Base-by-base conservation (phyloP, 139 green algal species). In the Dunaliella primolecta region DNA sequence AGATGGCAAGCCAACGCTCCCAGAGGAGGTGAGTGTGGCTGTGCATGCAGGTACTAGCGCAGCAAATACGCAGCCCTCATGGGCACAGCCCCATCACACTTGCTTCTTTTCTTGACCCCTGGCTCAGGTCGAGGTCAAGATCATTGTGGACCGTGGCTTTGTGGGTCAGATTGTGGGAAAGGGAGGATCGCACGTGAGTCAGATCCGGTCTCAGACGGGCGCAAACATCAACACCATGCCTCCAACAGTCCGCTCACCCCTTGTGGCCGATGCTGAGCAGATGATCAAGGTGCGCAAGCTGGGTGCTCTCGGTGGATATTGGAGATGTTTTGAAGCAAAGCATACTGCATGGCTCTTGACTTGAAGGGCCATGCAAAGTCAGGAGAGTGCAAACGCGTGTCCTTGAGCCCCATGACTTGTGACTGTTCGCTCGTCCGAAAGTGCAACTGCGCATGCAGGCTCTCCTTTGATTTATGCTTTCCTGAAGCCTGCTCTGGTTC, bases 71-170 rank as follows among this genome's bases (percentile, higher is more conserved):
- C 75, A 34, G 24, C 25, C 64, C 30, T 36, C 29, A 80, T 20
- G 74, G 78, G 35, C 27, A 84, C 78, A 55, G 3, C 78, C 32
- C n/a, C 23, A 11, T 34, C 74, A 34, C 29, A 21, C 7, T 11
- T 29, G 77, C 33, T n/a, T n/a, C n/a, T n/a, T n/a, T n/a, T n/a
- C n/a, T n/a, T n/a, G n/a, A n/a, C n/a, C n/a, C n/a, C n/a, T n/a
- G n/a, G 24, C 55, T 33, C 71, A 85, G 71, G 82, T 36, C 11
- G 71, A 85, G 1, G 25, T 84, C 35, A n/a, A 1, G 20, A 27
- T 87, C 46, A 72, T 87, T 24, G 38, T 87, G 2, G 84, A 87
- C 84, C 55, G 84, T 24, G 57, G 20, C 36, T 87, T 77, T 57
- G 31, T 87, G 24, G 77, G 34, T 2, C 33, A 35, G 2, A 87